Base-by-base conservation (phyloP, 2,329 filamentous ascomycete species). In the Colletotrichum musicola region DNA sequence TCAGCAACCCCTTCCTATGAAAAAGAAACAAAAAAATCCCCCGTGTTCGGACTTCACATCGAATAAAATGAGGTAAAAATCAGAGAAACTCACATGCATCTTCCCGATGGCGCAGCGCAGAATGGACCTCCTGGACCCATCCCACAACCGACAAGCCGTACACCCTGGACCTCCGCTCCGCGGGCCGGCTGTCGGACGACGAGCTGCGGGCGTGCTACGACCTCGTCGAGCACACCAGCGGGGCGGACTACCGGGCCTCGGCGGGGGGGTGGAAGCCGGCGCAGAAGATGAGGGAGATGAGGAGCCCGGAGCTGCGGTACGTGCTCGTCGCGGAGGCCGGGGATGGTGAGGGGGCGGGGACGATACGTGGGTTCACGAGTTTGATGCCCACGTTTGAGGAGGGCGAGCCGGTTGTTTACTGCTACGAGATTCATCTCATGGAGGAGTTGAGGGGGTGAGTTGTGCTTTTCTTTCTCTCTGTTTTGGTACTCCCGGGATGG, bases 341-440 rank as follows among this genome's bases (percentile, higher is more conserved):
- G n/a, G n/a, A n/a, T n/a, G n/a, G n/a, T n/a, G n/a, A n/a, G n/a
- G n/a, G n/a, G n/a, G n/a, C n/a, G n/a, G n/a, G n/a, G n/a, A n/a
- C n/a, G n/a, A n/a, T n/a, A 9, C 76, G 79, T 18, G 89, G 84
- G 4, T 92, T 93, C 73, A 83, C 86, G 1, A 92, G 89, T n/a
- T 82, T 93, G 74, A 90, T 92, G 90, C 86, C 91, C n/a, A 91
- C 89, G 2, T 87, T 87, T 73, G 91, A 93, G 75, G 88, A 90
- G 70, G 84, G 85, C 1, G 80, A 88, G 67, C 83, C 89, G 0
- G 92, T 94, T 2, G 76, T 94, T 20, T 95, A 94, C 77, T 90
- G 92, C 77, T 95, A 94, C 76, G 92, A 95, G 79, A 88, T 95
- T 42, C 92, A 95, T 75, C 84, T 95, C 3, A 78, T 82, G 44